phyloP scores from a whole-genome alignment of 768 basidiomycete genomes.

The Lactifluus pinguis region DNA sequence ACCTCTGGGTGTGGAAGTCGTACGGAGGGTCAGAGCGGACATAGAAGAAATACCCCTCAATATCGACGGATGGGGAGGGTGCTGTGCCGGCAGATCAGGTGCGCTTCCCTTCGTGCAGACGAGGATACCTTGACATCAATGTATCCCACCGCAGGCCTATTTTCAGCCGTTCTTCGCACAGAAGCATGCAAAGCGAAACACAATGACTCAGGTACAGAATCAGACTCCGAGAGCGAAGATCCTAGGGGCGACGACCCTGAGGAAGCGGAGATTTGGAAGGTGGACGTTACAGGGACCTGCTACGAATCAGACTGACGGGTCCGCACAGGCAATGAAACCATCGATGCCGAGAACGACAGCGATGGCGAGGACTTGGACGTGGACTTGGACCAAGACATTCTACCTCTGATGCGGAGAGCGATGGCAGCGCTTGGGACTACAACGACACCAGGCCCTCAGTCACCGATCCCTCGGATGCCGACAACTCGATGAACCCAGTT shows the following conservation, averaged over 20 bases:
- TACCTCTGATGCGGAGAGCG: constrained; percentile 19
- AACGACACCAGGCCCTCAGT: constrained; percentile 39
- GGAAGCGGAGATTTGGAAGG: constrained; percentile 87
- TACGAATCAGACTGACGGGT: constrained; percentile 1
- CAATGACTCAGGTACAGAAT: constrained; percentile 28
- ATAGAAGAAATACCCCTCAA: constrained; percentile 50
- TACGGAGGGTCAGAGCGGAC: constrained; percentile 63
- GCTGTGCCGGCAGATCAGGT: constrained; percentile 88
- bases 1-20: too few relatives aligned
- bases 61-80: constrained; percentile 60
- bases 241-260: constrained; percentile 35
- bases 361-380: constrained; percentile 17
- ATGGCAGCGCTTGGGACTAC: constrained; percentile 15
- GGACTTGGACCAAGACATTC: too few relatives aligned
- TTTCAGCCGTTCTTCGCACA: constrained; percentile 83
- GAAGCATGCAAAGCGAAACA: constrained; percentile 45
- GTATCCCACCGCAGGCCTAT: constrained; percentile 48
- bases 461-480: constrained; percentile 61
- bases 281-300: constrained; percentile 26
- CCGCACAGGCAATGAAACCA: constrained; percentile 75
- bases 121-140: background rate
- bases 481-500: constrained; percentile 55
- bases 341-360: constrained; percentile 51
- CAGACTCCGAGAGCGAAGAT: constrained; percentile 27
- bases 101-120: constrained; percentile 18